Percentiles rank a stretch among this genome's conserved stretches.
Conservation (phyloP, 805 yeast genomes). For the Ogataea naganishii region DNA sequence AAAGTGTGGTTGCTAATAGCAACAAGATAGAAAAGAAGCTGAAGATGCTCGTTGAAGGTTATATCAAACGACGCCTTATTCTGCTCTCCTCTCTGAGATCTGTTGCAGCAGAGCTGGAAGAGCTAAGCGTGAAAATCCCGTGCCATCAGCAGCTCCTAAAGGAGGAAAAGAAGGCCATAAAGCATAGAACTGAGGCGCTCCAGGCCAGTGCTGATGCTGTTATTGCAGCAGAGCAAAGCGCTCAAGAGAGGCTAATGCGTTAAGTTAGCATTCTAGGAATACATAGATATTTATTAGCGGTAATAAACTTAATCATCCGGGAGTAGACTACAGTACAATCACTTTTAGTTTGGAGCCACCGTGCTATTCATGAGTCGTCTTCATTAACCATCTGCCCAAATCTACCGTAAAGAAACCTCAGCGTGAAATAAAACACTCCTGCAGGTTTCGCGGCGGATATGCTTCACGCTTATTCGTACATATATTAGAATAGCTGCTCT, state of each 20-base stretch:
- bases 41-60: conserved; percentile 22
- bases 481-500: neutral
- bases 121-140: conserved; percentile 9
- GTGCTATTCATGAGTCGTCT: neutral
- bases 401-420: too few relatives aligned
- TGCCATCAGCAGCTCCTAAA: too few relatives aligned
- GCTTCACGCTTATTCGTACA: neutral
- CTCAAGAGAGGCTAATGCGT: conserved; percentile 7
- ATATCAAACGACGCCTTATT: conserved; percentile 18
- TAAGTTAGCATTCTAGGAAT: conserved; percentile 1
- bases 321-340: too few relatives aligned
- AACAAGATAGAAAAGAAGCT: conserved; percentile 23
- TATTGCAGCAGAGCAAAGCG: conserved; percentile 6
- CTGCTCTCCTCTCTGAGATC: conserved; percentile 11
- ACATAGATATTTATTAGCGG: neutral
- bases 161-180: conserved; percentile 7
- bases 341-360: neutral
- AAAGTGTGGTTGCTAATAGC: conserved; percentile 11
- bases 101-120: conserved; percentile 10
- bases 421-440: too few relatives aligned
- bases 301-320: neutral
- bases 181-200: conserved; percentile 2
- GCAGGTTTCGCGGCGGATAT: too few relatives aligned
- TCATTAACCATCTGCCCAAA: too few relatives aligned
- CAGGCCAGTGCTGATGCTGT: conserved; percentile 7